Evolutionary conservation across 306 rosid genomes (phyloP), one percentile per base, ranked within the genome.

Genomic region (Aeschynomene evenia): DNA sequence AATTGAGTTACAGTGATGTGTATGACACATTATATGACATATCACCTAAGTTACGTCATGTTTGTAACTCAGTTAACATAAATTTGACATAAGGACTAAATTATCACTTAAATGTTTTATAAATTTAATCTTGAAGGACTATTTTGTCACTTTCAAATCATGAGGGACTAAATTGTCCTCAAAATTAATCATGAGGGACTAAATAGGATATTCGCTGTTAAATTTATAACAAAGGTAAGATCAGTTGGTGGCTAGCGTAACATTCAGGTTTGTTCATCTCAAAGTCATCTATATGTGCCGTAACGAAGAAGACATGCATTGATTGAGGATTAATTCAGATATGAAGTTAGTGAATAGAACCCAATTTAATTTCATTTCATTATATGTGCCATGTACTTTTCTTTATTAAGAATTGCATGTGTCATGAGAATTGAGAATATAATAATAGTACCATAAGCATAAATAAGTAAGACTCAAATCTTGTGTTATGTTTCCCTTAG

Each of bases 401-500:
- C 43, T 53, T 42, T 60, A 26, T 26, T 68, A 24, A 49, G 34
- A 23, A 43, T 71, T 45, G 29, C 72, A 68, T 53, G 60, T 63
- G 52, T 53, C 18, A 10, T 39, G 40, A 23, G 50, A n/a, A 46
- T 31, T 43, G 50, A 43, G 6, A n/a, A 56, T 62, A 13, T 21
- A 40, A 6, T 28, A 28, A 28, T 8, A 9, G 37, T 40, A 42
- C 19, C 49, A n/a, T 18, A 19, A 50, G 36, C 48, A 54, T 64
- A n/a, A n/a, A n/a, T n/a, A n/a, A n/a, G n/a, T n/a, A 20, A 31
- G 24, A 72, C 50, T 59, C 28, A 29, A 37, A 37, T 53, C 46
- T 62, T 33, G 42, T 31, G 50, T 63, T 13, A 5, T 20, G 37
- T 79, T 77, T 87, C 21, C 66, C 89, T 82, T 87, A 51, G 80